A percentile compares a stretch with the other conserved stretches of the same genome.
These are phyloP conservation scores for Lentinus polychrous DNA, from an alignment of 1,284 basidiomycete species.

Conservation along the genomic window DNA sequence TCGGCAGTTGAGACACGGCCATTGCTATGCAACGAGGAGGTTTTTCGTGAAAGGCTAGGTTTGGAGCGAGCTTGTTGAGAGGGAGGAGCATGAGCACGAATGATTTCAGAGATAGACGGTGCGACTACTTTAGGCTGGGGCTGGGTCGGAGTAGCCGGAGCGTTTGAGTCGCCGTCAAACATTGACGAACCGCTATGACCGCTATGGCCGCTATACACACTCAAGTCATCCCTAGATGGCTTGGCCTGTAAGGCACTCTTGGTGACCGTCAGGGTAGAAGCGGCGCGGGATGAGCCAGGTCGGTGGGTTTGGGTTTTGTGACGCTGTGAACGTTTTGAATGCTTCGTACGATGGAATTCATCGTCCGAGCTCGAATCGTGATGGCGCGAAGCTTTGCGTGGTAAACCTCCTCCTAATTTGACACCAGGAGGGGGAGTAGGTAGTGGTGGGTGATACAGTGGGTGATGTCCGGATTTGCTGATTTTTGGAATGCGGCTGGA, in stretches of 20 bases:
- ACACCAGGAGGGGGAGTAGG: conserved; percentile 76
- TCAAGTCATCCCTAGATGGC: conserved; percentile 4
- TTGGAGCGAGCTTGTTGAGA: conserved; percentile 40
- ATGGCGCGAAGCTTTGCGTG: conserved; percentile 30
- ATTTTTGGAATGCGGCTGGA: conserved; percentile 42
- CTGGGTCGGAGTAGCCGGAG: conserved; percentile 8
- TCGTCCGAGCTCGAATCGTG: conserved; percentile 44
- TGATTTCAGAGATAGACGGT: conserved; percentile 81
- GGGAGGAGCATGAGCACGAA: conserved; percentile 61
- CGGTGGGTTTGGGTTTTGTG: conserved; percentile 10
- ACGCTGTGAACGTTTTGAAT: conserved; percentile 11
- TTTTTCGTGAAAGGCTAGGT: conserved; percentile 36
- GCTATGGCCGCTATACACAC: background rate
- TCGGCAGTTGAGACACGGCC: conserved; percentile 28
- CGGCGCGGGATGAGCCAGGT: conserved; percentile 11
- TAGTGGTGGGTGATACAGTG: conserved; percentile 71
- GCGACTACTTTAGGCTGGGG: conserved; percentile 33
- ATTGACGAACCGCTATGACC: conserved; percentile 5
- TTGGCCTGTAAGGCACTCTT: conserved; percentile 8
- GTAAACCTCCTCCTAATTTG: conserved; percentile 58
- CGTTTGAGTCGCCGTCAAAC: conserved; percentile 8
- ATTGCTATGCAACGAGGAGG: conserved; percentile 42
- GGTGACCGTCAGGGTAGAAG: conserved; percentile 13
- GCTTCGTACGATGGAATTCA: conserved; percentile 19
- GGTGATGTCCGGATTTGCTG: conserved; percentile 40